Base-by-base conservation (phyloP, 148 eudicot genomes). In the Spergularia marina region DNA sequence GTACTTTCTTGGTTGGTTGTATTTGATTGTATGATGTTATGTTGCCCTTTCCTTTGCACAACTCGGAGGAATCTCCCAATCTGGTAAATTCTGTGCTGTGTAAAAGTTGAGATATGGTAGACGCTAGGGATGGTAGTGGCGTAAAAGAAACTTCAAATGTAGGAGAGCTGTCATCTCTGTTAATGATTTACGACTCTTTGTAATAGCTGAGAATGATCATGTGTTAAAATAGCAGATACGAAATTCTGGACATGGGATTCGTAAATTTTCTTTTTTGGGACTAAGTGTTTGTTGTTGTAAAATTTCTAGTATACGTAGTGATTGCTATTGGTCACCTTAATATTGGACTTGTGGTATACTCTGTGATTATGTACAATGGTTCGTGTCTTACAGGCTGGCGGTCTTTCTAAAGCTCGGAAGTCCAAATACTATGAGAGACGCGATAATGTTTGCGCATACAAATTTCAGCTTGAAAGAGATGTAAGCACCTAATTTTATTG, bases 391-490 rank as follows among this genome's bases (percentile, higher is more conserved):
- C 62, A 81, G 83, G 73, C 68, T n/a, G 67, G 59, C 16, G 59
- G 74, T 76, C 17, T 76, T 16, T 23, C 21, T 39, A 72, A 62
- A 76, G 73, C 74, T 23, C 70, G 64, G 53, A 76, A 72, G 4
- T 59, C 63, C 52, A 76, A 70, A 81, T 77, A 72, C 71, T 66
- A 68, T 60, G 80, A 76, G 39, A 77, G 74, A 70, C 71, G 64
- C 14, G 83, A 77, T 68, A 76, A 69, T 76, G 65, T 71, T 44
- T 73, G 55, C 73, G 58, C 80, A 23, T 77, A 81, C 80, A 81
- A 72, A 69, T 77, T 59, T 81, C 77, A 81, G 74, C 83, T 81
- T 61, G 77, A 81, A 77, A 77, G 70, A 77, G 83, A 81, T 68
- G 83, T 81, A 81, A 81, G 83, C 60, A 47, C 55, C 58, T 71